These are phyloP conservation scores for Pseudocercospora macadamiae DNA, from an alignment of 2,329 filamentous ascomycete genomes.

Conservation along the genomic window DNA sequence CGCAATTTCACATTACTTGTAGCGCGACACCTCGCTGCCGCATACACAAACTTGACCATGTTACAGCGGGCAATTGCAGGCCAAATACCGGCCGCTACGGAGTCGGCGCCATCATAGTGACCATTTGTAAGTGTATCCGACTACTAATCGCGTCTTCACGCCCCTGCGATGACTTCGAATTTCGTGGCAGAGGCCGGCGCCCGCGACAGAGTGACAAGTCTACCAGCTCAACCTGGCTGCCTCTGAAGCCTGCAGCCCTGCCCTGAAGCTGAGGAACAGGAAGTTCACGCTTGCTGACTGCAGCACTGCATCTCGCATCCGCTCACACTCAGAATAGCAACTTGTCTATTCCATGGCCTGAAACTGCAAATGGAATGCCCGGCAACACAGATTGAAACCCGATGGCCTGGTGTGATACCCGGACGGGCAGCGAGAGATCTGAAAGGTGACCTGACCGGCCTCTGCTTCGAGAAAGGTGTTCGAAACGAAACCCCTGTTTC, in stretches of 20 bases:
- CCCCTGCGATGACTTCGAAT: neutral
- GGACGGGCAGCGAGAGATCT: neutral
- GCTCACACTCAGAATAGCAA: neutral
- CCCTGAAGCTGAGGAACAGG: slow-evolving; percentile 3
- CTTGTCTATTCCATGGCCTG: neutral
- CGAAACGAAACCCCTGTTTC: neutral
- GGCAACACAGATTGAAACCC: neutral
- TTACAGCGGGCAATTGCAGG: neutral
- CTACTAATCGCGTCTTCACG: neutral
- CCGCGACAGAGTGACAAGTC: neutral
- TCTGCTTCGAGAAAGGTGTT: neutral
- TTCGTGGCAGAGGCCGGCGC: neutral
- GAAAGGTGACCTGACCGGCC: neutral
- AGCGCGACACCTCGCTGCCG: neutral
- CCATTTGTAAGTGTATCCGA: neutral
- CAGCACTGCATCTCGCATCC: neutral
- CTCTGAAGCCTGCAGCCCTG: neutral
- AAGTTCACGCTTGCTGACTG: slow-evolving; percentile 2
- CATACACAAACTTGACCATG: neutral
- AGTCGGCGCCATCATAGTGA: neutral
- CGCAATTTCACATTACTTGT: neutral
- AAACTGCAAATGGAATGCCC: neutral
- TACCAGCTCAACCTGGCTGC: neutral
- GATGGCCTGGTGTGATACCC: neutral
- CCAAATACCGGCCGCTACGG: slow-evolving; percentile 3